phyloP scores from a whole-genome alignment of 306 rosid species.

The Vigna unguiculata region DNA sequence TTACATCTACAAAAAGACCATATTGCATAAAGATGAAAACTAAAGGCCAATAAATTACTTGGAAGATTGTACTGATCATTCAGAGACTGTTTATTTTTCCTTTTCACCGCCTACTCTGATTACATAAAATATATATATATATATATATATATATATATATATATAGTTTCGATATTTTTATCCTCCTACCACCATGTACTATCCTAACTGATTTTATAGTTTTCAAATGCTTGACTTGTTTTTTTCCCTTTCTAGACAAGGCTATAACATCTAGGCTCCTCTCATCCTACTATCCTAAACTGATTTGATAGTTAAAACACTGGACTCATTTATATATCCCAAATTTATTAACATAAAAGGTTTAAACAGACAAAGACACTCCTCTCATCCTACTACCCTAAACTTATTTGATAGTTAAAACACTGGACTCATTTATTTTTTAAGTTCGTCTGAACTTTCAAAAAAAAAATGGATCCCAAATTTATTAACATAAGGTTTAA shows the following conservation, averaged over 20 bases:
- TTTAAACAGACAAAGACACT: too few species aligned
- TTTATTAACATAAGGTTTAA: not conserved
- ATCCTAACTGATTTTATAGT: not conserved
- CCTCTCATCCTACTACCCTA: not conserved
- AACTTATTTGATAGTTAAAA: not conserved
- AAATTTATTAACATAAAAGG: too few species aligned
- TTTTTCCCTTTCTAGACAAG: conserved; percentile 12
- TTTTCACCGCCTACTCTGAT: not conserved
- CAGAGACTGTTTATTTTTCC: not conserved
- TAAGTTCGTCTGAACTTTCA: not conserved
- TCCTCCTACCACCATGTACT: not conserved
- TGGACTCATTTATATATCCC: too few species aligned
- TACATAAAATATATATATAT: too few species aligned
- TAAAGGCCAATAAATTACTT: not conserved
- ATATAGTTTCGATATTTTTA: conserved; percentile 17
- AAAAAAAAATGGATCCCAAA: conserved; percentile 7
- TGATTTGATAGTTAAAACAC: not conserved
- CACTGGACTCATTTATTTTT: not conserved
- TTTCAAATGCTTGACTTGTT: not conserved
- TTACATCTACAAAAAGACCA: conserved; percentile 11
- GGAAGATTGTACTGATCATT: not conserved
- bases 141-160: too few species aligned
- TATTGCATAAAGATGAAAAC: not conserved
- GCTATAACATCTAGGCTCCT: conserved; percentile 17
- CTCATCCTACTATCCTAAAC: not conserved